Conservation (phyloP, 148 eudicot species). For the Linanthus parryae region DNA sequence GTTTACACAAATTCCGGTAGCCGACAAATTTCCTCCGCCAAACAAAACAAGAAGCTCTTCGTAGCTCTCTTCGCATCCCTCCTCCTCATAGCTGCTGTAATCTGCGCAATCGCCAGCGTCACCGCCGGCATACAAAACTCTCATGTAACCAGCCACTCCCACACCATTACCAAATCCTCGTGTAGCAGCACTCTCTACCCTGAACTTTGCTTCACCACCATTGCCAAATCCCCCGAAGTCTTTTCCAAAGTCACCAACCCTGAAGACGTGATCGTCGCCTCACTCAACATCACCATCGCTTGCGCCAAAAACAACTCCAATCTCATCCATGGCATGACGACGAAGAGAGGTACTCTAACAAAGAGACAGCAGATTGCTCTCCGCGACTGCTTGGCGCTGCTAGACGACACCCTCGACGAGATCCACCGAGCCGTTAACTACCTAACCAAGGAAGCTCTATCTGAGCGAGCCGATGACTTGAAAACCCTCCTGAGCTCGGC, state of each 20-base stretch:
- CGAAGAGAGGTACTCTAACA: slow-evolving; percentile 15
- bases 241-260: slow-evolving; percentile 20
- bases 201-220: slow-evolving; percentile 43
- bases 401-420: slow-evolving; percentile 50
- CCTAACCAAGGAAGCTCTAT: slow-evolving; percentile 20
- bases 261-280: slow-evolving; percentile 36
- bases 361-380: slow-evolving; percentile 39
- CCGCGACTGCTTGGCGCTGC: slow-evolving; percentile 45
- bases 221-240: slow-evolving; percentile 23
- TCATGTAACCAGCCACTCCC: slow-evolving; percentile 13
- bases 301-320: slow-evolving; percentile 31
- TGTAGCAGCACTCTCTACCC: slow-evolving; percentile 39
- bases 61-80: slow-evolving; percentile 22
- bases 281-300: slow-evolving; percentile 32
- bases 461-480: slow-evolving; percentile 40
- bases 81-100: slow-evolving; percentile 23
- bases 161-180: slow-evolving; percentile 30
- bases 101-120: slow-evolving; percentile 22
- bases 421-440: slow-evolving; percentile 31
- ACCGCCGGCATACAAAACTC: slow-evolving; percentile 4
- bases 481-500: slow-evolving; percentile 51
- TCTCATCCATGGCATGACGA: slow-evolving; percentile 22
- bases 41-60: slow-evolving; percentile 25
- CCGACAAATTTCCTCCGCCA: slow-evolving; percentile 7
- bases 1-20: slow-evolving; percentile 14